Evolutionary conservation across 2,329 filamentous ascomycete genomes (phyloP).

Genomic region (Botrytis byssoidea): DNA sequence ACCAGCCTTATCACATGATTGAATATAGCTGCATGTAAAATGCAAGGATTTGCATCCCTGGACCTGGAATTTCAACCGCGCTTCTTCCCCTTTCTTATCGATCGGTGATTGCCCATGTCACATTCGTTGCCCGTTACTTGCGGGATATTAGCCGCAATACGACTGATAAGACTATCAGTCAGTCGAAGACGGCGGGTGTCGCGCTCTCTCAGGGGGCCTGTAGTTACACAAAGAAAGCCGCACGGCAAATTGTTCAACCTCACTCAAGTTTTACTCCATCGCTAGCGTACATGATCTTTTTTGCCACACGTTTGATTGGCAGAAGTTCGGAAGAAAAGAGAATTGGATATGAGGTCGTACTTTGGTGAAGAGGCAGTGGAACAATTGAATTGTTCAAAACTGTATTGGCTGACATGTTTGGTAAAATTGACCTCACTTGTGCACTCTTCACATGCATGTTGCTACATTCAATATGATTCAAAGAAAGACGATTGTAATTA

Average conservation of each 20-base stretch:
- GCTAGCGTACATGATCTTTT: background rate
- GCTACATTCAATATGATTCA: background rate
- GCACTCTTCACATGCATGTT: background rate
- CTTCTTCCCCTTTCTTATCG: constrained; percentile 9
- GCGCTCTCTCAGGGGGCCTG: constrained; percentile 8
- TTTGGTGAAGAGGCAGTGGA: background rate
- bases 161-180: constrained; percentile 5
- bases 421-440: background rate
- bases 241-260: constrained; percentile 18
- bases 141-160: constrained; percentile 15
- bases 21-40: constrained; percentile 20
- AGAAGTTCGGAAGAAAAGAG: background rate
- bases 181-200: background rate
- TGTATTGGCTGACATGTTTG: background rate
- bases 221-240: constrained; percentile 17
- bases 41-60: constrained; percentile 23
- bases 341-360: background rate
- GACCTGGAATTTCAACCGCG: constrained; percentile 7
- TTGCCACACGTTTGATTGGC: background rate
- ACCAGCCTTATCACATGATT: constrained; percentile 26
- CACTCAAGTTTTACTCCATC: background rate
- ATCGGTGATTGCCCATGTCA: background rate
- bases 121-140: constrained; percentile 1
- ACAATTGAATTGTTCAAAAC: background rate
- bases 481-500: constrained; percentile 8